Evolutionary conservation across 2,329 filamentous ascomycete genomes (phyloP), one percentile per base, ranked within the genome.

Genomic region (Alternaria dauci): DNA sequence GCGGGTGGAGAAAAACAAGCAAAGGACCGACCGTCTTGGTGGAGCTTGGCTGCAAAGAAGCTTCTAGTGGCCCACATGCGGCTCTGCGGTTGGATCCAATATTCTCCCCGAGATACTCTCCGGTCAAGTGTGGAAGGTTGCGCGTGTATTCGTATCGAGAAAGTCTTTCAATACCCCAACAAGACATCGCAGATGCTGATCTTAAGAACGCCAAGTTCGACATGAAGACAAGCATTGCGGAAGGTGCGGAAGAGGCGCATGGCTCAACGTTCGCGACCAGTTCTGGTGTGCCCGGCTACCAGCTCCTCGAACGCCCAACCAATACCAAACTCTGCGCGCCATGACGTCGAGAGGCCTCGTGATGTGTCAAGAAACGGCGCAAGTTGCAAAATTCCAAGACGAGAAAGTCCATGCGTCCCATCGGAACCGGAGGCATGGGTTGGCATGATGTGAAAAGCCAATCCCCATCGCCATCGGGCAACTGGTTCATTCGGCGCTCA

Each of bases 41-140:
- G 68, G 66, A 70, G 69, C 68, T 71, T 71, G 61, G 59, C 55
- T 70, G 71, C 61, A 69, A 69, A 62, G 66, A 74, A 72, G 71
- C 70, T 71, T 74, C 68, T 74, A 73, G 69, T 58, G 66, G 55
- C 65, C 70, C 71, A 71, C 71, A 63, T 72, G 70, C 59, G 68
- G 69, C 70, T 73, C 70, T 72, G 65, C 60, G 60, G 48, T 53
- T 51, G 38, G 47, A 39, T 51, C 68, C 66, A 60, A 67, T 26
- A 66, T 62, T 67, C 56, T 25, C 50, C 32, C 48, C 71, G 62
- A 59, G 23, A 57, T 59, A 54, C 52, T 42, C 52, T 46, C 54
- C 52, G 55, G 34, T 43, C 39, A 42, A 20, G n/a, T 25, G 34
- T 43, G 54, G 42, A 42, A 56, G 58, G 34, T 42, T 57, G 41